Evolutionary conservation across 2,329 filamentous ascomycete species (phyloP).

Genomic region (Aspergillus versicolor): DNA sequence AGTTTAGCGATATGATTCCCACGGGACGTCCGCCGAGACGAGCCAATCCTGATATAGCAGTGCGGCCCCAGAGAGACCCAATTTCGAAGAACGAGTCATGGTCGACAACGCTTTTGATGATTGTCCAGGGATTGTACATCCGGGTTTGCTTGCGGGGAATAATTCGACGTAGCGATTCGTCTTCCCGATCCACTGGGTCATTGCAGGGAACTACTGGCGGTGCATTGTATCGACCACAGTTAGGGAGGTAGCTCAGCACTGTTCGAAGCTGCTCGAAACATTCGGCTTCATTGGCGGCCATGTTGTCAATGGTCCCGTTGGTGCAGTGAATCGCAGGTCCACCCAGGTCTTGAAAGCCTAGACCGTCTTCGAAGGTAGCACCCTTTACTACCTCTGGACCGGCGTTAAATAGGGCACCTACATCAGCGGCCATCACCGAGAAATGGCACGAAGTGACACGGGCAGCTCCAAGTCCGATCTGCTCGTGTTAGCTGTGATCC

Average conservation of each 20-base stretch:
- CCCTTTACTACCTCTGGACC: slow-evolving; percentile 62
- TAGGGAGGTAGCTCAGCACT: slow-evolving; percentile 58
- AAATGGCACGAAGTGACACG: slow-evolving; percentile 64
- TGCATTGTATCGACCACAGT: slow-evolving; percentile 52
- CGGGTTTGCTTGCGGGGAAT: slow-evolving; percentile 58
- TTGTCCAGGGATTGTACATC: slow-evolving; percentile 60
- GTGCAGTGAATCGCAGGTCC: slow-evolving; percentile 62
- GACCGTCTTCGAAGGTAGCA: slow-evolving; percentile 64
- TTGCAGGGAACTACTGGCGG: slow-evolving; percentile 50
- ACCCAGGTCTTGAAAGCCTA: slow-evolving; percentile 59
- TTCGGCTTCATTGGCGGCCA: slow-evolving; percentile 59
- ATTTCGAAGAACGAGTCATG: slow-evolving; percentile 62
- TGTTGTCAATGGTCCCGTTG: slow-evolving; percentile 66
- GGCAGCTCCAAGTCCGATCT: slow-evolving; percentile 62
- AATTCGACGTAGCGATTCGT: slow-evolving; percentile 53
- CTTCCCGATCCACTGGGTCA: slow-evolving; percentile 53
- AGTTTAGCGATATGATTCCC: slow-evolving; percentile 61
- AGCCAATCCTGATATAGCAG: slow-evolving; percentile 61
- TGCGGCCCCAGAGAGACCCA: slow-evolving; percentile 61
- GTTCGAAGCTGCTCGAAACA: slow-evolving; percentile 62
- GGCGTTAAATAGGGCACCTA: slow-evolving; percentile 63
- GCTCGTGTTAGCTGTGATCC: slow-evolving; percentile 1
- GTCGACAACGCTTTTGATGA: slow-evolving; percentile 60
- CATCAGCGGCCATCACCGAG: slow-evolving; percentile 64
- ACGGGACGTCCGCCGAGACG: slow-evolving; percentile 57